phyloP scores from a whole-genome alignment of 805 yeast species.

The Cephaloascus albidus region DNA sequence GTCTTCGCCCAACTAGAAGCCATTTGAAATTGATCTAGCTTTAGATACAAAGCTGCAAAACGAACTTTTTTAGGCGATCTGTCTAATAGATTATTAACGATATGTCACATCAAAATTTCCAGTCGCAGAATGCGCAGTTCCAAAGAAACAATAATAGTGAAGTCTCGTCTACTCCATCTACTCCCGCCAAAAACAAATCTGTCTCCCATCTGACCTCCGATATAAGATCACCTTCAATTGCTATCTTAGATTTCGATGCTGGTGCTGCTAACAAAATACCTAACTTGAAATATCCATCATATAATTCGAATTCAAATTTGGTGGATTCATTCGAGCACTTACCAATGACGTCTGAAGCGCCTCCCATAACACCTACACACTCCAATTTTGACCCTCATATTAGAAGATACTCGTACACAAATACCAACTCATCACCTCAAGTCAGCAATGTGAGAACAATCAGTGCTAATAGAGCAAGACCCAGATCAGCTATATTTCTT shows the following conservation, averaged over 20 bases:
- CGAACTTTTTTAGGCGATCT: too few species aligned
- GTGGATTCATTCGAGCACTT: neutral
- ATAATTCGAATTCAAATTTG: neutral
- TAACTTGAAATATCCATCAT: neutral
- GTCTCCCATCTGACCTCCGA: too few species aligned
- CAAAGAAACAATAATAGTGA: too few species aligned
- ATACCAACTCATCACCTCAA: neutral
- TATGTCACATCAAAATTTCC: too few species aligned
- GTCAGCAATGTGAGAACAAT: neutral
- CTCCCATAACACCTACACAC: neutral
- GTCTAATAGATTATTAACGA: too few species aligned
- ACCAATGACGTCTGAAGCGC: neutral
- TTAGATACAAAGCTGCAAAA: too few species aligned
- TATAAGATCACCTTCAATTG: neutral
- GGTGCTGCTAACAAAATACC: neutral
- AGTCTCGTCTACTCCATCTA: neutral
- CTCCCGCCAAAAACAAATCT: neutral
- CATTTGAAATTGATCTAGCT: too few species aligned
- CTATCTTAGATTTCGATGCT: neutral
- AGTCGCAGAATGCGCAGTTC: too few species aligned
- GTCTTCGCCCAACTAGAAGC: too few species aligned
- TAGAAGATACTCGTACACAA: neutral
- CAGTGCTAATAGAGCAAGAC: neutral
- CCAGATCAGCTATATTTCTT: constrained; percentile 1
- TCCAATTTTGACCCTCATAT: neutral